These are phyloP conservation scores for Coelastrella sp. DNA, from an alignment of 139 green algal genomes.

Conservation along the genomic window DNA sequence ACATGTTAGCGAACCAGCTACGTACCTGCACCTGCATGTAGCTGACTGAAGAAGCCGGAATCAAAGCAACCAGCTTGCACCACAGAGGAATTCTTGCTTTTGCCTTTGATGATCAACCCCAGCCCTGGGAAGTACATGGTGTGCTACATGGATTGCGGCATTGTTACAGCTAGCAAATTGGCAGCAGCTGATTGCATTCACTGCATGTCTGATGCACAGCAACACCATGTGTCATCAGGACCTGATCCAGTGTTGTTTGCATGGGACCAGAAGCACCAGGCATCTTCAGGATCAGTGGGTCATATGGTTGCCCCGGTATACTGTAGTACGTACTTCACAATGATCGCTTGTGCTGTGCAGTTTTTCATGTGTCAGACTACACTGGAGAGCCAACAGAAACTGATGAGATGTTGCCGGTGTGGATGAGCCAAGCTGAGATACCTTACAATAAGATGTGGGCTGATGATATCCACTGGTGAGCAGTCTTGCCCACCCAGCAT, in stretches of 20 bases:
- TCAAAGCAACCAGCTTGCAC: conserved; percentile 42
- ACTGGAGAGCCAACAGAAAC: conserved; percentile 56
- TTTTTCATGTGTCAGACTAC: conserved; percentile 56
- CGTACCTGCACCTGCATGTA: conserved; percentile 30
- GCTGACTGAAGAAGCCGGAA: conserved; percentile 65
- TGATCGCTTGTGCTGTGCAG: no score
- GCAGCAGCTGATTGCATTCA: no score
- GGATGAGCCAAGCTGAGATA: conserved; percentile 55
- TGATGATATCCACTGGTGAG: conserved; percentile 9
- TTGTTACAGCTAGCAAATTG: no score
- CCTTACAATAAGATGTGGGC: conserved; percentile 65
- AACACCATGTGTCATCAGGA: no score
- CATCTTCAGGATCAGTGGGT: no score
- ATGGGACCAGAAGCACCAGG: neutral
- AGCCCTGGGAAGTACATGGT: conserved; percentile 73
- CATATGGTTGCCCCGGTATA: no score
- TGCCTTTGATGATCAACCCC: conserved; percentile 63
- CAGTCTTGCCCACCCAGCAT: no score
- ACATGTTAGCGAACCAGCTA: no score
- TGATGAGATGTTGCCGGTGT: conserved; percentile 75
- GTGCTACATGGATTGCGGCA: no score
- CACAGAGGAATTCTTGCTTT: conserved; percentile 65
- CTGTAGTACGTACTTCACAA: no score
- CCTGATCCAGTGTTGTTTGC: no score
- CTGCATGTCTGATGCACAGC: no score